Conservation (phyloP, 2,329 filamentous ascomycete species). For the Myriosclerotinia curreyana region DNA sequence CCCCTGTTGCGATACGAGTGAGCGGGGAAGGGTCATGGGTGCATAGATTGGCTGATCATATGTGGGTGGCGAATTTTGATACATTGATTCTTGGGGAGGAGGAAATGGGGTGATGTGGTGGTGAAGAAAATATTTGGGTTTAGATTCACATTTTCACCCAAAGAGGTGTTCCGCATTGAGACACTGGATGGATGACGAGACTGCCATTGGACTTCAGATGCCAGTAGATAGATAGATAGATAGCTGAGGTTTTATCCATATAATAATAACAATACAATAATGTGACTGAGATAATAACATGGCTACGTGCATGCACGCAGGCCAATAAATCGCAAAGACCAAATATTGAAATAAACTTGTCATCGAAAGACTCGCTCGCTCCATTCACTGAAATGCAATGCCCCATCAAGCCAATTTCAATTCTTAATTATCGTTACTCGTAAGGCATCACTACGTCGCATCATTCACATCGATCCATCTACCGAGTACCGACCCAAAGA, state of each 20-base stretch:
- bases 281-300: neutral
- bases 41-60: neutral
- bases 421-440: constrained; percentile 1
- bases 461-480: neutral
- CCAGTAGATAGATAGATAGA: neutral
- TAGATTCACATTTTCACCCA: neutral
- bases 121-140: neutral
- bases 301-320: neutral
- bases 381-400: neutral
- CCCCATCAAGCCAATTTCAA: neutral
- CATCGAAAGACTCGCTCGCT: constrained; percentile 1
- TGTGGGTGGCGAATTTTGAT: neutral
- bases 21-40: neutral
- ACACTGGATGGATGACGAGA: neutral
- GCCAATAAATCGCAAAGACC: neutral
- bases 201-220: neutral
- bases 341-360: neutral
- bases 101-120: neutral
- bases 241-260: neutral
- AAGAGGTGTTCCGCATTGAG: neutral
- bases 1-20: neutral
- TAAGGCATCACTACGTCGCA: neutral
- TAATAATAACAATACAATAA: neutral
- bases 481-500: neutral
- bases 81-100: neutral